phyloP scores from a whole-genome alignment of 2,329 filamentous ascomycete genomes.

The Talaromyces atroroseus region DNA sequence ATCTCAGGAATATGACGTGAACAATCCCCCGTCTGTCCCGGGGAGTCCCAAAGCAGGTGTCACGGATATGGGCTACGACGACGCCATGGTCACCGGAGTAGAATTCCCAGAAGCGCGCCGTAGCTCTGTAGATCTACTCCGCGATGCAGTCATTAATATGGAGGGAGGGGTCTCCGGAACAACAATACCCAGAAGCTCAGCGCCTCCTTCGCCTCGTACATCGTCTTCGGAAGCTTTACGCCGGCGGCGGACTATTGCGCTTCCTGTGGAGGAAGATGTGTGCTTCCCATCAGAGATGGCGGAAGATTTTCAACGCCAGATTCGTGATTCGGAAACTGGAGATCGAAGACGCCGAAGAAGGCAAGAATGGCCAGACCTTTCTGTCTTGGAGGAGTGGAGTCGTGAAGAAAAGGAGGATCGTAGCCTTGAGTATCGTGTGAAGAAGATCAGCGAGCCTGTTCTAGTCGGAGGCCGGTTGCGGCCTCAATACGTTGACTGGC shows the following conservation, averaged over 20 bases:
- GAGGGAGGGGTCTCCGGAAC: constrained; percentile 23
- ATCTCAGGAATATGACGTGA: constrained; percentile 52
- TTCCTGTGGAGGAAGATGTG: constrained; percentile 76
- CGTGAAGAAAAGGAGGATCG: constrained; percentile 82
- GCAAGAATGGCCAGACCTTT: constrained; percentile 78
- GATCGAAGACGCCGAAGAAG: constrained; percentile 55
- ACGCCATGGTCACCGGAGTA: constrained; percentile 45
- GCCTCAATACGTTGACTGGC: constrained; percentile 75
- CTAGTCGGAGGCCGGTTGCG: constrained; percentile 84
- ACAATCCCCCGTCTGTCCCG: constrained; percentile 60
- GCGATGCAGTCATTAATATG: constrained; percentile 43
- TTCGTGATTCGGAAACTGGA: constrained; percentile 38
- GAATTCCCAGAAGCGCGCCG: constrained; percentile 36
- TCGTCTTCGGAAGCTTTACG: constrained; percentile 33
- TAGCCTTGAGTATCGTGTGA: constrained; percentile 74
- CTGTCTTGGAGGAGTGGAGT: constrained; percentile 82
- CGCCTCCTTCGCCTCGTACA: constrained; percentile 35
- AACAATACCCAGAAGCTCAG: constrained; percentile 15
- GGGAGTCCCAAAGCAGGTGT: constrained; percentile 52
- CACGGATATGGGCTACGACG: constrained; percentile 49
- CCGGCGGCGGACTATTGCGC: constrained; percentile 54
- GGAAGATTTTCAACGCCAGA: constrained; percentile 58
- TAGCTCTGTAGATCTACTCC: constrained; percentile 23
- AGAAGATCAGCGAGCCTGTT: constrained; percentile 90
- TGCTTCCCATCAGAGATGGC: constrained; percentile 86